Conservation (phyloP, 305 asterid genomes). For the Stenogyne calaminthoides region DNA sequence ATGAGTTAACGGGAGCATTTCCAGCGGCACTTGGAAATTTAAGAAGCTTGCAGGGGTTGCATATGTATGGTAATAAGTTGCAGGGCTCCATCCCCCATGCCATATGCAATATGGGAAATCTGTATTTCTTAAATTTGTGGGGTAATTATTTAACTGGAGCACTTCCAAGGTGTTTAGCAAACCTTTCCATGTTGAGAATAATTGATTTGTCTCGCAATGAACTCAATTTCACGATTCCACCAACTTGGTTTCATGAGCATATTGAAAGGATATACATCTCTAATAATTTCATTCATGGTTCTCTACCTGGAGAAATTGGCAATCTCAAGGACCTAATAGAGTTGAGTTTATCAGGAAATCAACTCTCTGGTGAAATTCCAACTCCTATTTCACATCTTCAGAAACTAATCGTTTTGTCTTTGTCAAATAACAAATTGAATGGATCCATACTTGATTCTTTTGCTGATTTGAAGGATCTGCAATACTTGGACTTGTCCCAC, state of each 20-base stretch:
- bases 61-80: conserved; percentile 9
- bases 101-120: conserved; percentile 24
- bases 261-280: neutral
- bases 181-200: conserved; percentile 13
- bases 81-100: conserved; percentile 20
- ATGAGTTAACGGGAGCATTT: conserved; percentile 26
- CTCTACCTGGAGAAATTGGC: conserved; percentile 1
- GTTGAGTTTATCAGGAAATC: neutral
- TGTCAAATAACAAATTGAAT: neutral
- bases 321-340: conserved; percentile 1
- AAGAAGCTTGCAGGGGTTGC: conserved; percentile 24
- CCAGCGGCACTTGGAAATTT: conserved; percentile 21
- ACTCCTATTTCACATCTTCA: neutral
- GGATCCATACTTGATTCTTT: neutral
- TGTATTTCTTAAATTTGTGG: neutral
- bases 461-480: neutral
- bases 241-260: neutral
- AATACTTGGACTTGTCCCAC: neutral
- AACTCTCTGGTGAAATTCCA: neutral
- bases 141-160: conserved; percentile 15
- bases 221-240: conserved; percentile 14
- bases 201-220: neutral
- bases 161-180: conserved; percentile 26
- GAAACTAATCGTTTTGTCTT: neutral
- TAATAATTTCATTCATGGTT: conserved; percentile 5